phyloP scores from a whole-genome alignment of 2,329 filamentous ascomycete species.

The Tolypocladium tropicale region DNA sequence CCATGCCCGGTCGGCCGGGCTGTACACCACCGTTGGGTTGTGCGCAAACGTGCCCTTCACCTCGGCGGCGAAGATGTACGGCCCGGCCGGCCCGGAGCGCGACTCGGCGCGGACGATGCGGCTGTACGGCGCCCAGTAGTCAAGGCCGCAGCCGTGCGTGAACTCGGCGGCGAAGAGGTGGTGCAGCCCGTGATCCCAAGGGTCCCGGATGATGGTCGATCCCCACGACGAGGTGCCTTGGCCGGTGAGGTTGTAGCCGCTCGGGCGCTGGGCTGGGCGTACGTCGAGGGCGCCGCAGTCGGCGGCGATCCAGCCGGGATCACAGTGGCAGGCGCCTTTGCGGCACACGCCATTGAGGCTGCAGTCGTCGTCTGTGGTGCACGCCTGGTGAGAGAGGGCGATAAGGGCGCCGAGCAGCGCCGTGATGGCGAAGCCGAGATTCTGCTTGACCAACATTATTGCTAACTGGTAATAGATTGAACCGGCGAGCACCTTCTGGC shows the following conservation, averaged over 20 bases:
- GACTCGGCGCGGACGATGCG: constrained; percentile 27
- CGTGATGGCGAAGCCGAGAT: not conserved
- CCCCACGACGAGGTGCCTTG: constrained; percentile 36
- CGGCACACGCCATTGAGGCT: constrained; percentile 14
- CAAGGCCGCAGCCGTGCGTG: constrained; percentile 31
- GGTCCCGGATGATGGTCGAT: constrained; percentile 25
- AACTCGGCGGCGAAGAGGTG: constrained; percentile 36
- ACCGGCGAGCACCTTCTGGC: not conserved
- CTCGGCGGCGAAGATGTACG: not conserved
- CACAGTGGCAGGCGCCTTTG: not conserved
- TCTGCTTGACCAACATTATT: not conserved
- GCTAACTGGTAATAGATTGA: no score
- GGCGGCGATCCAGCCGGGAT: not conserved
- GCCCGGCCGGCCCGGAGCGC: constrained; percentile 4
- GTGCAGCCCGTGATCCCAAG: constrained; percentile 31
- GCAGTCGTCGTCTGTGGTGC: constrained; percentile 12
- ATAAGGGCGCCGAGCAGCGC: not conserved
- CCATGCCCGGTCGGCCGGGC: not conserved
- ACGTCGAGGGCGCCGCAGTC: not conserved
- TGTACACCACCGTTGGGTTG: not conserved
- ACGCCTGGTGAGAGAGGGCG: constrained; percentile 4
- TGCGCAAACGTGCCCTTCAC: not conserved
- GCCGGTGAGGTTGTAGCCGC: constrained; percentile 35
- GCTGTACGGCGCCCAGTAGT: constrained; percentile 24
- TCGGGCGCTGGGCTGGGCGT: constrained; percentile 13